Percentiles rank a stretch among this genome's conserved stretches.
Evolutionary conservation across 768 basidiomycete species (phyloP).

Genomic region (Mycena maculata): DNA sequence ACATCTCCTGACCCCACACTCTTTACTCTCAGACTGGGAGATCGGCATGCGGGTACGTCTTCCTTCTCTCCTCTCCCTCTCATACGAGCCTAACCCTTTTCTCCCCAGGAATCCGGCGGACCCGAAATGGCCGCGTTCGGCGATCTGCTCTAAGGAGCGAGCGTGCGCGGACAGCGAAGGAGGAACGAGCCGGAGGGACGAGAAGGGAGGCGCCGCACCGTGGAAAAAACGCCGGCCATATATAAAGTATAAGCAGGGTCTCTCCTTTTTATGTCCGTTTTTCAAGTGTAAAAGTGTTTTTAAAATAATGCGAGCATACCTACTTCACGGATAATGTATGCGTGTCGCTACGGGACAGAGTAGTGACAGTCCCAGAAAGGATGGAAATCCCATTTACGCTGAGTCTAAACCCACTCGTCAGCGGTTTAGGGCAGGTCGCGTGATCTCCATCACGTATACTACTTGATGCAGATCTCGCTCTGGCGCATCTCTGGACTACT

Average conservation of each 20-base stretch:
- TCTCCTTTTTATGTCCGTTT: slow-evolving; percentile 27
- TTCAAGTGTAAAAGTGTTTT: slow-evolving; percentile 32
- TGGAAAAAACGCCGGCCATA: slow-evolving; percentile 22
- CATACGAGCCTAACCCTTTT: not conserved
- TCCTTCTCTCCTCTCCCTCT: not conserved
- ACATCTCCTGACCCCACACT: slow-evolving; percentile 23
- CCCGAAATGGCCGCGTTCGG: slow-evolving; percentile 86
- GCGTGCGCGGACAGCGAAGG: not conserved
- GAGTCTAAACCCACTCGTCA: too few relatives aligned
- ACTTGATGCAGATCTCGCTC: too few relatives aligned
- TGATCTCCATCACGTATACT: too few relatives aligned
- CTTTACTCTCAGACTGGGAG: slow-evolving; percentile 80
- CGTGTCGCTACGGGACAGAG: too few relatives aligned
- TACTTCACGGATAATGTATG: not conserved
- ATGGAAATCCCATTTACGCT: too few relatives aligned
- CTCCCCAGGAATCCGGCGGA: slow-evolving; percentile 73
- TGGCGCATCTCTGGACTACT: too few relatives aligned
- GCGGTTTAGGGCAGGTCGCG: too few relatives aligned
- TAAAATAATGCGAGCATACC: slow-evolving; percentile 29
- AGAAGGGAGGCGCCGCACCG: not conserved
- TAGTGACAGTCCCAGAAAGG: too few relatives aligned
- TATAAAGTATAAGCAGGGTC: slow-evolving; percentile 16
- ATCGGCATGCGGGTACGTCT: slow-evolving; percentile 80
- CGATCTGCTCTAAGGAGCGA: slow-evolving; percentile 69
- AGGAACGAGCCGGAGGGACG: not conserved